Evolutionary conservation across 176 grass and related monocot genomes (phyloP).

Genomic region (Dactylis glomerata): DNA sequence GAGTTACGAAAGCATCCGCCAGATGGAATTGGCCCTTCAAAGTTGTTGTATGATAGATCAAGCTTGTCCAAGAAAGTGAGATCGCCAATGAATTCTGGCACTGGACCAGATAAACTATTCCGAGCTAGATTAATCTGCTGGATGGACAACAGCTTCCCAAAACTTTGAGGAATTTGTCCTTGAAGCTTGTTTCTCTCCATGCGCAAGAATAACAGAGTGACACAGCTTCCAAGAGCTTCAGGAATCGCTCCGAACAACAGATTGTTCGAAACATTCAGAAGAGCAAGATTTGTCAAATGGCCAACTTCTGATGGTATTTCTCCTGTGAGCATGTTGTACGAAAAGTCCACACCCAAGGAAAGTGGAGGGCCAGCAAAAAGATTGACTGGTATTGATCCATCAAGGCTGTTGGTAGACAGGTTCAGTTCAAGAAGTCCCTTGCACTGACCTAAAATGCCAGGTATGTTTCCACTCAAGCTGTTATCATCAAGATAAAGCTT

Average conservation of each 20-base stretch:
- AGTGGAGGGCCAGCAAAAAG: neutral
- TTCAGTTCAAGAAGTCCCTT: constrained; percentile 29
- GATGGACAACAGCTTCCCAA: neutral
- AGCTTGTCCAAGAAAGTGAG: neutral
- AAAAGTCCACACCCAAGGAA: neutral
- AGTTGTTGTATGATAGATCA: constrained; percentile 20
- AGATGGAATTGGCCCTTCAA: neutral
- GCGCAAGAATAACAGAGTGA: neutral
- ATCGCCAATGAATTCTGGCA: neutral
- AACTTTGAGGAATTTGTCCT: neutral
- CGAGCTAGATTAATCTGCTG: neutral
- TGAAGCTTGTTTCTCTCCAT: constrained; percentile 9
- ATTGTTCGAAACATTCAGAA: constrained; percentile 28
- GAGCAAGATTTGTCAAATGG: neutral
- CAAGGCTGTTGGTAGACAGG: constrained; percentile 17
- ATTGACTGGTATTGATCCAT: neutral
- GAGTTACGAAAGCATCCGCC: neutral
- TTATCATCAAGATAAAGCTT: constrained; percentile 35
- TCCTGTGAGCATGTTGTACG: neutral
- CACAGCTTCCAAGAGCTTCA: neutral
- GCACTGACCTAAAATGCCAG: constrained; percentile 29
- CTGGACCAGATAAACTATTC: neutral
- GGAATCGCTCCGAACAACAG: constrained; percentile 4
- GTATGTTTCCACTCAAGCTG: constrained; percentile 39
- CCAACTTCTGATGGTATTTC: neutral